phyloP scores from a whole-genome alignment of 1,139 yeast species.

The Kurtzmaniella quercitrusa region DNA sequence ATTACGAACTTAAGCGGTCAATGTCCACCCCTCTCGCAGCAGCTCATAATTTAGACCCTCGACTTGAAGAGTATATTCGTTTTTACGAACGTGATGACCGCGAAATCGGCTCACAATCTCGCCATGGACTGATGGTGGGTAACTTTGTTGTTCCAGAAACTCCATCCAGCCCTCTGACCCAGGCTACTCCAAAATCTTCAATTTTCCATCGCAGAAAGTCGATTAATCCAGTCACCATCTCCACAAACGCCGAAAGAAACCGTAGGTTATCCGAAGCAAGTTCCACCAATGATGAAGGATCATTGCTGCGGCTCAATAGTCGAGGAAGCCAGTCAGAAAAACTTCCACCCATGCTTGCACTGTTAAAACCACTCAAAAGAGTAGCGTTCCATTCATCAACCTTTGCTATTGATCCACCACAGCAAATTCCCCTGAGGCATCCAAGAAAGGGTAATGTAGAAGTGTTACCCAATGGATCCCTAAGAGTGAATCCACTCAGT shows the following conservation, averaged over 20 bases:
- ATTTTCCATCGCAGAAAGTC: constrained; percentile 7
- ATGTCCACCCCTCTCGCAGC: constrained; percentile 15
- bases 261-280: constrained; percentile 3
- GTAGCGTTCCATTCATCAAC: constrained; percentile 74
- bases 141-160: not conserved
- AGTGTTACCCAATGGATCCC: constrained; percentile 53
- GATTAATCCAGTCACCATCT: constrained; percentile 3
- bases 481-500: constrained; percentile 57
- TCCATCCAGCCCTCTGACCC: not conserved
- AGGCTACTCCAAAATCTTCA: constrained; percentile 6
- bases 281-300: constrained; percentile 31
- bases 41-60: constrained; percentile 39
- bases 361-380: constrained; percentile 49
- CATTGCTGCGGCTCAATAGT: not conserved
- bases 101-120: not conserved
- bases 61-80: constrained; percentile 54
- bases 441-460: constrained; percentile 76
- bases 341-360: constrained; percentile 20
- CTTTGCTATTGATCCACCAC: constrained; percentile 70
- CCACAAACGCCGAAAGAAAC: not conserved
- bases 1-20: constrained; percentile 12
- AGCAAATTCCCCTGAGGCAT: constrained; percentile 60
- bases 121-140: constrained; percentile 2
- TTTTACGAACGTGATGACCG: constrained; percentile 41
- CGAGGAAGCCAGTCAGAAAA: not conserved